Evolutionary conservation across 305 asterid species (phyloP), one percentile per base, ranked within the genome.

Genomic region (Fraxinus paxiana): DNA sequence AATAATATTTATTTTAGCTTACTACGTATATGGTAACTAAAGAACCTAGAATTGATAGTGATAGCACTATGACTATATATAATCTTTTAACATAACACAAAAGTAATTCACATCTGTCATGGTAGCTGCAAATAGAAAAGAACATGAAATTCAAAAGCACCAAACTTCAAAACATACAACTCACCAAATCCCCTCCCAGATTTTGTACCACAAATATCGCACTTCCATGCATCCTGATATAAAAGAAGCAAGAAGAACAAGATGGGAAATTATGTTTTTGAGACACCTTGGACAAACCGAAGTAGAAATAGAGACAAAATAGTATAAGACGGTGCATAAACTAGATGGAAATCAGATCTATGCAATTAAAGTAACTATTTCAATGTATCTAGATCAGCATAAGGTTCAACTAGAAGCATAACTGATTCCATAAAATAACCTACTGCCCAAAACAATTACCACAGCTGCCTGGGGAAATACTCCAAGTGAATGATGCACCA

Each of bases 111-210:
- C 63, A 54, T 3, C 63, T 54, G 63, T 54, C 24, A 17, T 6
- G 22, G 24, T 54, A 54, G 10, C 24, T 54, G 63, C 63, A 54
- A 54, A 17, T 54, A 54, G 63, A 17, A 54, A 54, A 54, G 3
- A 54, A 1, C 10, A 17, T 17, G 63, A 54, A 5, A 54, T 54
- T 54, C 63, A 59, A 59, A 59, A 59, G 2, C 30, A 59, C 24
- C 70, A 7, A 20, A 59, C 30, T 18, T 20, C 69, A 59, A 59
- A 59, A 6, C 26, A 75, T 18, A 31, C 81, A 74, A 80, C 98
- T 90, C 85, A 93, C 98, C 98, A 81, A 93, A 95, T 79, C 98
- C 98, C 90, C 96, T 91, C 85, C 98, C 98, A 83, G 98, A 95
- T 87, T 93, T 95, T 61, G 97, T 92, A 73, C 93, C 92, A 86